phyloP scores from a whole-genome alignment of 352 stramenopile species.

The Phytopythium sindhum region DNA sequence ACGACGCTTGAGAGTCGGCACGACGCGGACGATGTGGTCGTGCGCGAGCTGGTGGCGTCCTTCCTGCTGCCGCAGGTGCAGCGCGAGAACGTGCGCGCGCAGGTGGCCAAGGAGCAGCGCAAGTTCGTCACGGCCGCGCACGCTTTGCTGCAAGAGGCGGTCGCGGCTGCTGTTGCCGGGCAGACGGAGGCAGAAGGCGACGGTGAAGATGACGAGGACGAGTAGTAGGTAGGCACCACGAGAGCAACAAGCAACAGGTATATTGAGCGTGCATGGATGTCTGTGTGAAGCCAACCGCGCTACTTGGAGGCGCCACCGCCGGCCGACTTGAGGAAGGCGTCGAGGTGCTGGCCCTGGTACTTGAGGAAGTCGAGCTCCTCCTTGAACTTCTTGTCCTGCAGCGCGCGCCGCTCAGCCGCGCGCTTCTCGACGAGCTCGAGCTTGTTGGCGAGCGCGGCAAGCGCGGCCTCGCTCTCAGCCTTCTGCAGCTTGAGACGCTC shows the following conservation, averaged over 20 bases:
- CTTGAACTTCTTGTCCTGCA: conserved; percentile 93
- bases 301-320: conserved; percentile 31
- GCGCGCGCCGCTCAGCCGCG: conserved; percentile 75
- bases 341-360: conserved; percentile 94
- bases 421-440: conserved; percentile 93
- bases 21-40: conserved; percentile 56
- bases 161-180: conserved; percentile 20
- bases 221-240: conserved; percentile 1
- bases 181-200: background rate
- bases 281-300: too few relatives aligned
- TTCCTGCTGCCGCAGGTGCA: conserved; percentile 81
- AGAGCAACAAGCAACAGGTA: background rate
- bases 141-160: conserved; percentile 42
- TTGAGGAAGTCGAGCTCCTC: conserved; percentile 95
- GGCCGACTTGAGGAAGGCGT: conserved; percentile 91
- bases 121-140: conserved; percentile 71
- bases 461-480: conserved; percentile 72
- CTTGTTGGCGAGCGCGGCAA: conserved; percentile 89
- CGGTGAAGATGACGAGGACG: background rate
- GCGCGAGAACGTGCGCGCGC: conserved; percentile 50
- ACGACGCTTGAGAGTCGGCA: conserved; percentile 37
- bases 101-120: conserved; percentile 53
- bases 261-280: background rate
- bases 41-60: conserved; percentile 77
- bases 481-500: conserved; percentile 51